These are phyloP conservation scores for Pleomassaria siparia DNA, from an alignment of 2,329 filamentous ascomycete species.

Conservation along the genomic window DNA sequence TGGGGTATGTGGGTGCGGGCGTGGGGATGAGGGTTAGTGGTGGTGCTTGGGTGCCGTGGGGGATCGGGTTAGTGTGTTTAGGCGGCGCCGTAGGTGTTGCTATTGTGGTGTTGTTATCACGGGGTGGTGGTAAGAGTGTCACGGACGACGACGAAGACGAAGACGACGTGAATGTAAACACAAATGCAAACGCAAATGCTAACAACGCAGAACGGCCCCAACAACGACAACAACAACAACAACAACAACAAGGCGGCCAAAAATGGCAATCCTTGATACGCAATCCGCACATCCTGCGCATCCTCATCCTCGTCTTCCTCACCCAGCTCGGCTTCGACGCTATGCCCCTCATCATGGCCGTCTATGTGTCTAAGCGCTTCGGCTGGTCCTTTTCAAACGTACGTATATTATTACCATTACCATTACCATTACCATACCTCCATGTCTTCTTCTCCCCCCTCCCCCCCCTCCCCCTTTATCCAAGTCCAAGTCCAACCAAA, in stretches of 20 bases:
- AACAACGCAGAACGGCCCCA: background rate
- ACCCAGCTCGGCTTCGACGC: slow-evolving; percentile 22
- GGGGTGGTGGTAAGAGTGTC: too few relatives aligned
- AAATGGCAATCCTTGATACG: background rate
- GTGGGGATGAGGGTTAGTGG: background rate
- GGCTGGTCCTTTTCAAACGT: slow-evolving; percentile 21
- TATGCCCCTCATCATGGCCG: slow-evolving; percentile 17
- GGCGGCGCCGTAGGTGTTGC: background rate
- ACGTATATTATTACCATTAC: too few relatives aligned
- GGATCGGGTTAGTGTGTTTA: background rate
- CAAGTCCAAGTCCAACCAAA: too few relatives aligned
- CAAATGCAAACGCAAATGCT: background rate
- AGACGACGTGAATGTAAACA: too few relatives aligned
- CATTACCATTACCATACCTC: too few relatives aligned
- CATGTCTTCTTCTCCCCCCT: too few relatives aligned
- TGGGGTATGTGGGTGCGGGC: background rate
- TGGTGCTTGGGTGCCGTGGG: background rate
- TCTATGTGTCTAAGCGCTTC: slow-evolving; percentile 22
- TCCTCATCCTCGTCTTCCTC: slow-evolving; percentile 16
- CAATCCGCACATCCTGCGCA: background rate
- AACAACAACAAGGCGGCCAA: background rate
- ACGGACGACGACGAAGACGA: too few relatives aligned
- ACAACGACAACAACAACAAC: background rate
- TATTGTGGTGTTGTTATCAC: slow-evolving; percentile 12
- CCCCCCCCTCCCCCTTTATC: too few relatives aligned